Percentiles rank a stretch among this genome's conserved stretches.
These are phyloP conservation scores for Colletotrichum cordylinicola DNA, from an alignment of 2,329 filamentous ascomycete genomes.

Conservation along the genomic window DNA sequence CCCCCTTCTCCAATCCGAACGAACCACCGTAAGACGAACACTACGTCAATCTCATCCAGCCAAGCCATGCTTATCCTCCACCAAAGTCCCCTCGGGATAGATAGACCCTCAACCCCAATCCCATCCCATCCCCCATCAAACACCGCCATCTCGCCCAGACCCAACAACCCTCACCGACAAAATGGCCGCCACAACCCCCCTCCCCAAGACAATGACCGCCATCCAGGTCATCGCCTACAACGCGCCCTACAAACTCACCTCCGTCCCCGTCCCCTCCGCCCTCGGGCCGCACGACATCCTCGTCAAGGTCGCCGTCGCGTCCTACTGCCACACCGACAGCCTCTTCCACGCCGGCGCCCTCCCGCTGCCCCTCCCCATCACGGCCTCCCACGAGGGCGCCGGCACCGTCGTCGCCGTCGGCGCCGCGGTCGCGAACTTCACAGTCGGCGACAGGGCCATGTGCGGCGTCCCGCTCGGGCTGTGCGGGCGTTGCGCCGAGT, in stretches of 20 bases:
- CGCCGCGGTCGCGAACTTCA: constrained; percentile 42
- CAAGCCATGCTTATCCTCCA: neutral
- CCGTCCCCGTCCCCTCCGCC: constrained; percentile 50
- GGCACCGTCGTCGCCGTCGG: constrained; percentile 59
- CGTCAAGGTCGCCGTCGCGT: constrained; percentile 64
- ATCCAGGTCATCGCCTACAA: constrained; percentile 47
- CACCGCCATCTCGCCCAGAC: neutral
- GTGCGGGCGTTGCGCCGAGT: constrained; percentile 60
- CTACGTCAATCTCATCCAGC: neutral
- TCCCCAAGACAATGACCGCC: constrained; percentile 33
- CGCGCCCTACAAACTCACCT: constrained; percentile 58
- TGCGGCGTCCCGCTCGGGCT: constrained; percentile 57
- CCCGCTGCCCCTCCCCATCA: constrained; percentile 52
- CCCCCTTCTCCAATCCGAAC: neutral
- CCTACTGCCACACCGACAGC: constrained; percentile 67
- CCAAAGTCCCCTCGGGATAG: neutral
- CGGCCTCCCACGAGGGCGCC: constrained; percentile 62
- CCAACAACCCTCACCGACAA: neutral
- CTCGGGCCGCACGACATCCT: constrained; percentile 61
- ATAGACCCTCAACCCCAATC: neutral
- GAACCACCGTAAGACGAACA: neutral
- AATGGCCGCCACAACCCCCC: neutral
- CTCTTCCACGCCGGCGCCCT: constrained; percentile 60
- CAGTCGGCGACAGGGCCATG: constrained; percentile 61
- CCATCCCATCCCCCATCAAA: neutral